phyloP scores from a whole-genome alignment of 305 asterid genomes.

The Fraxinus floribunda region DNA sequence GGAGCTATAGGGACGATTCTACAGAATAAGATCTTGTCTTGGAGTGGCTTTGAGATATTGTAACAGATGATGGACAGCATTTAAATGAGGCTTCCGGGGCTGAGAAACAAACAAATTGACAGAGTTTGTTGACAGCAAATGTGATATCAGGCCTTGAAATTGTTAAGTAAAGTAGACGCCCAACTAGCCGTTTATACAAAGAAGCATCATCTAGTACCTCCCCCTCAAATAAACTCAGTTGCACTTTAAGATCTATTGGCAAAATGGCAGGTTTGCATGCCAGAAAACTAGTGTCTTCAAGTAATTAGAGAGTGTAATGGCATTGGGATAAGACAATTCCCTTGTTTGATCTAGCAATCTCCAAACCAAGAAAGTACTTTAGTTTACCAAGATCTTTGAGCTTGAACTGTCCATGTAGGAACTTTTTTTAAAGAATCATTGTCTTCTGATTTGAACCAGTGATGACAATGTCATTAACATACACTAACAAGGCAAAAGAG shows the following conservation, averaged over 20 bases:
- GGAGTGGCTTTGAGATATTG: not conserved
- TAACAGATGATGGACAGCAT: not conserved
- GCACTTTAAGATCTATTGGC: not conserved
- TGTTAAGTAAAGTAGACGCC: not conserved
- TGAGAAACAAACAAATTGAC: not conserved
- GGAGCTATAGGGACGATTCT: not conserved
- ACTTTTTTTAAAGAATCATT: too few relatives aligned
- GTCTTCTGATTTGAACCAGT: not conserved
- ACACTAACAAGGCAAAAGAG: not conserved
- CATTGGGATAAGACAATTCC: not conserved
- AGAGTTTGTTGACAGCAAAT: not conserved
- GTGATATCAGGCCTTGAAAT: not conserved
- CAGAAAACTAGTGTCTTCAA: not conserved
- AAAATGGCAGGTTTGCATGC: not conserved
- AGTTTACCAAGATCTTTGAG: not conserved
- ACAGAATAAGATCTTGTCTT: not conserved
- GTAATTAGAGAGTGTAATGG: not conserved
- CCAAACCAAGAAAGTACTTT: not conserved
- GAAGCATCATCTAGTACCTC: not conserved
- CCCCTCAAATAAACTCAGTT: not conserved
- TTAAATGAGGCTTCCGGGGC: not conserved
- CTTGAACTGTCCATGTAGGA: not conserved
- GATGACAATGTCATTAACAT: not conserved
- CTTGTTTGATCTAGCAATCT: not conserved
- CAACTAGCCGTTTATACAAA: not conserved